Conservation (phyloP, 305 asterid genomes). For the Fraxinus nigra region DNA sequence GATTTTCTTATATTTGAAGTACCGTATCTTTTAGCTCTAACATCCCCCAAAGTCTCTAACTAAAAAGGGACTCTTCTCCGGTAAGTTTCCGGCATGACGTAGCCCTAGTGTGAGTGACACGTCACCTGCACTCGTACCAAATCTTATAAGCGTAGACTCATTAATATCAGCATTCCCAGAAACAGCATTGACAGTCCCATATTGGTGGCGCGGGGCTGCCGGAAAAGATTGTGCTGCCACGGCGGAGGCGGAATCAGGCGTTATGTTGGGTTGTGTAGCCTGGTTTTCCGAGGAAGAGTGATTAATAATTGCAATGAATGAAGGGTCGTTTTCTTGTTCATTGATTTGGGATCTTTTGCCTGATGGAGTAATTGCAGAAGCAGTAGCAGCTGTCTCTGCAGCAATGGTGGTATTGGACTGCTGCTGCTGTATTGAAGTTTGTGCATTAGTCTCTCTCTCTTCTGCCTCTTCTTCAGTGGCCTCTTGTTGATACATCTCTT, state of each 20-base stretch:
- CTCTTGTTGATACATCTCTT: conserved; percentile 94
- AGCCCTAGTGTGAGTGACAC: conserved; percentile 94
- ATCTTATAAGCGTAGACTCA: conserved; percentile 64
- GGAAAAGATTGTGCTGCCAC: conserved; percentile 21
- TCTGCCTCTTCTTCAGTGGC: conserved; percentile 60
- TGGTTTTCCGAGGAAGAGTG: conserved; percentile 53
- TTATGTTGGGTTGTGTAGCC: conserved; percentile 23
- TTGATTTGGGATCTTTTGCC: conserved; percentile 48
- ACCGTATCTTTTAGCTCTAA: conserved; percentile 18
- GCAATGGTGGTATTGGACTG: conserved; percentile 13
- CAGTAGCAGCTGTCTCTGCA: conserved; percentile 26
- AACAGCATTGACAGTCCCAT: background rate
- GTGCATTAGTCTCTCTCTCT: conserved; percentile 46
- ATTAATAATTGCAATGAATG: conserved; percentile 49
- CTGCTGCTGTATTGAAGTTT: conserved; percentile 45
- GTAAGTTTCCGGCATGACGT: conserved; percentile 87
- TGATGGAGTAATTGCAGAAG: conserved; percentile 31
- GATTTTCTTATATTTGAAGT: conserved; percentile 26
- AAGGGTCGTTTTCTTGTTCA: conserved; percentile 57
- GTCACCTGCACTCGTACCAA: conserved; percentile 77
- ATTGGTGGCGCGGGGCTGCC: conserved; percentile 17
- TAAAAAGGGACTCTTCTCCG: conserved; percentile 75
- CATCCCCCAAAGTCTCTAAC: conserved; percentile 65
- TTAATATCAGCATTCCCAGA: conserved; percentile 26
- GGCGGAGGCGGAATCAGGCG: conserved; percentile 31